phyloP scores from a whole-genome alignment of 2,329 filamentous ascomycete species.

The Remersonia thermophila region DNA sequence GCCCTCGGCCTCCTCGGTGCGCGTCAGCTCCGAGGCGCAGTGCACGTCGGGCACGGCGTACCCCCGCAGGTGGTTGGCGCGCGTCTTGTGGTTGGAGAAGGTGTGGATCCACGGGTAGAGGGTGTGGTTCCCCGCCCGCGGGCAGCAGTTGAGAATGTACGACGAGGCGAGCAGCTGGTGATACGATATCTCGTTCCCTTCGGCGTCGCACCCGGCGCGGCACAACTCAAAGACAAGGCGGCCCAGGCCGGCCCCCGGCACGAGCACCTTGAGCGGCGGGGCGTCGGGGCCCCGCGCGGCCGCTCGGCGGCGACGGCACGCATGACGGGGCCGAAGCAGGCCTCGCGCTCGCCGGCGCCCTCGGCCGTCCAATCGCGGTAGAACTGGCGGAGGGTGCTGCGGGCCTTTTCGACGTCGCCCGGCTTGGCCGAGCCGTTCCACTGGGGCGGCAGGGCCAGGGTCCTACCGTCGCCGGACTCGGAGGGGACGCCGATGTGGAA shows the following conservation, averaged over 20 bases:
- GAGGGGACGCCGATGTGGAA: constrained; percentile 36
- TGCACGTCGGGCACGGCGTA: constrained; percentile 74
- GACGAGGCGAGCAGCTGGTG: constrained; percentile 84
- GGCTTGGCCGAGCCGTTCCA: constrained; percentile 62
- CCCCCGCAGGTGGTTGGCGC: constrained; percentile 60
- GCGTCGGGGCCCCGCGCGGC: constrained; percentile 10
- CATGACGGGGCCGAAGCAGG: constrained; percentile 65
- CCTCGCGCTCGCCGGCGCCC: constrained; percentile 60
- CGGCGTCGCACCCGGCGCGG: constrained; percentile 55
- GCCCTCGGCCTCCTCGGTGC: constrained; percentile 6
- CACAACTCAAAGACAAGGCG: constrained; percentile 82
- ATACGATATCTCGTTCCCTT: constrained; percentile 95
- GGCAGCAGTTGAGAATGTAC: constrained; percentile 60
- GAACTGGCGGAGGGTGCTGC: constrained; percentile 84
- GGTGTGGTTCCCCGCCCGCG: constrained; percentile 48
- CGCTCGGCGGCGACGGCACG: constrained; percentile 41
- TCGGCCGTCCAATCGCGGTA: constrained; percentile 88
- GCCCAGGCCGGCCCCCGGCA: constrained; percentile 83
- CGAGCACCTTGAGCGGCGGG: constrained; percentile 52
- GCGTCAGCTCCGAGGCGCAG: constrained; percentile 43
- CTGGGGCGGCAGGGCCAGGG: constrained; percentile 38
- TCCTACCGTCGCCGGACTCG: constrained; percentile 23
- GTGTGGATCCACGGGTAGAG: constrained; percentile 78
- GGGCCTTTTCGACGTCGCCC: constrained; percentile 75
- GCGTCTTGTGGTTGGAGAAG: constrained; percentile 72